Base-by-base conservation (phyloP, 2,329 filamentous ascomycete species). In the Colletotrichum aenigma region DNA sequence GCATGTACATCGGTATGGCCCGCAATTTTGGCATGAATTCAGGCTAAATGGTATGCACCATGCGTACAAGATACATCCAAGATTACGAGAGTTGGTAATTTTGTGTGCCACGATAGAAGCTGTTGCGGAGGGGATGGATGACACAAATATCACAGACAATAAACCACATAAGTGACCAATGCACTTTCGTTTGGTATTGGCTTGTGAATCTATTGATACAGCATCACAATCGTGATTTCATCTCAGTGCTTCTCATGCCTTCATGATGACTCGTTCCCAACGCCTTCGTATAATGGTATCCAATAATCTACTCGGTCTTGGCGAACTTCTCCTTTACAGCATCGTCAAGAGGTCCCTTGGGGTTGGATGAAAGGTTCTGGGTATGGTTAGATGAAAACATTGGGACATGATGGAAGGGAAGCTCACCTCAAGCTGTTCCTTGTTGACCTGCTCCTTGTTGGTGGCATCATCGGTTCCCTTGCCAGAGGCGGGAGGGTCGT, bases 291-390 rank as follows among this genome's bases (percentile, higher is more conserved):
- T 61, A 7, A 48, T 66, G 26, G 34, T 30, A 9, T n/a, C 2
- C 30, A 3, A 4, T 18, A 18, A 26, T 43, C 60, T 70, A 75
- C 36, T 74, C 36, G 4, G 71, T 83, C 86, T 94, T 94, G 71
- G 86, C 85, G 68, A 93, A 93, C 83, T 92, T 94, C 61, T 90
- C 88, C 80, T 91, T 86, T 2, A 92, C 84, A 16, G 87, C 86
- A 68, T 94, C 90, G 48, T 93, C 93, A 66, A 95, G 86, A 2
- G 89, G 85, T 5, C 91, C 91, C 79, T 89, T 89, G 15, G 94
- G 94, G 88, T 96, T 96, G 7, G 91, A 93, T 13, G 85, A 78
- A 48, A 94, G 86, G 71, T 86, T 86, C 88, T 91, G 76, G 12
- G 24, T 2, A 6, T 3, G 0, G 67, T 81, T 48, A 48, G 38